These are phyloP conservation scores for Shiraia sp. DNA, from an alignment of 2,329 filamentous ascomycete species.

Conservation along the genomic window DNA sequence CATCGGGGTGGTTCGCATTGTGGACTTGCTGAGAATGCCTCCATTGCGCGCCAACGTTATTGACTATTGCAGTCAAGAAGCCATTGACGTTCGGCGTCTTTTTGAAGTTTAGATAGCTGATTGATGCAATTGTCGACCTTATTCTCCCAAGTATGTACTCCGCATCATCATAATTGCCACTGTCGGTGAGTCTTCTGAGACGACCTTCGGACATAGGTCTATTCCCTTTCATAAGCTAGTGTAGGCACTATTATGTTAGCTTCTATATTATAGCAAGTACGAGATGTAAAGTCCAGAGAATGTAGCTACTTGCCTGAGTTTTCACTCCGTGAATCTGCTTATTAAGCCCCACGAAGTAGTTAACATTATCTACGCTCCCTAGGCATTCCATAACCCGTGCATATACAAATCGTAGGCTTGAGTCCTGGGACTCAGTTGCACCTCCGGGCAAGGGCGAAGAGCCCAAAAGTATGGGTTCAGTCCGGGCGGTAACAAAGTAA, in stretches of 20 bases:
- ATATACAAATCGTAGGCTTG: not conserved
- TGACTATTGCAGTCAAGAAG: not conserved
- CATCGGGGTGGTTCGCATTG: constrained; percentile 1
- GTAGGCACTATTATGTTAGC: constrained; percentile 2
- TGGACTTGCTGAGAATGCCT: not conserved
- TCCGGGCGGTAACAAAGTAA: constrained; percentile 4
- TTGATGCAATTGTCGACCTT: not conserved
- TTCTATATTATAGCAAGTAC: not conserved
- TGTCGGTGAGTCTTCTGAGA: not conserved
- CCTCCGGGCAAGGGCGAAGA: constrained; percentile 6
- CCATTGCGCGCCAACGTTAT: constrained; percentile 2
- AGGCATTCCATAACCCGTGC: constrained; percentile 2
- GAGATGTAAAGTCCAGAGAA: not conserved
- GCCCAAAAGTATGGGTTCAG: constrained; percentile 1
- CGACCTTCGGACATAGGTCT: not conserved
- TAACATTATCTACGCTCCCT: not conserved
- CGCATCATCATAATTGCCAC: not conserved
- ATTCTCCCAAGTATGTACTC: too few species aligned
- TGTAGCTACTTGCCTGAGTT: not conserved
- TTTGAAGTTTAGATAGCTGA: constrained; percentile 3
- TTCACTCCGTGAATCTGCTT: not conserved
- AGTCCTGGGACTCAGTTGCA: not conserved
- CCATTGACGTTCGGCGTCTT: constrained; percentile 3
- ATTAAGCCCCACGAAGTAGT: not conserved
- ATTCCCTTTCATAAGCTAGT: not conserved